These are phyloP conservation scores for Kodamaea alishanica DNA, from an alignment of 1,139 yeast genomes.

Conservation along the genomic window DNA sequence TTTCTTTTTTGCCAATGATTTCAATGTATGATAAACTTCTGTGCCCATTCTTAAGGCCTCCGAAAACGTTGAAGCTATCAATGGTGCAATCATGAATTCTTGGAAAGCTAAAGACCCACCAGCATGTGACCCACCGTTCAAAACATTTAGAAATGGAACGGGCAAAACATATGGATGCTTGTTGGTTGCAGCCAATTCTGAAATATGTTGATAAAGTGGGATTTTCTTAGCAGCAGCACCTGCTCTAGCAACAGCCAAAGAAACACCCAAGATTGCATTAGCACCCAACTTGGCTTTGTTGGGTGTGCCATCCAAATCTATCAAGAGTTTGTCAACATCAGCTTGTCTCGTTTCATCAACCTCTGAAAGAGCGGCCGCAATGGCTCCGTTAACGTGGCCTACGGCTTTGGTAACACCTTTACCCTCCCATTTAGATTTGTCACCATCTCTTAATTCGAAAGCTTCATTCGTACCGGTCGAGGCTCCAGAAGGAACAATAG, in stretches of 20 bases:
- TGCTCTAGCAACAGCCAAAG: constrained; percentile 21
- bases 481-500: constrained; percentile 21
- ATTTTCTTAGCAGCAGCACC: constrained; percentile 20
- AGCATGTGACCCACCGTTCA: constrained; percentile 16
- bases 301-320: constrained; percentile 20
- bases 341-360: constrained; percentile 16
- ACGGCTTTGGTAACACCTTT: constrained; percentile 21
- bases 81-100: constrained; percentile 8
- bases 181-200: constrained; percentile 23
- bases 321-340: constrained; percentile 19
- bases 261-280: constrained; percentile 21
- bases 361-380: constrained; percentile 18
- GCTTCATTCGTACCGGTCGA: constrained; percentile 22
- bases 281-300: constrained; percentile 22
- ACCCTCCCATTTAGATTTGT: constrained; percentile 21
- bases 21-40: constrained; percentile 7
- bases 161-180: constrained; percentile 4
- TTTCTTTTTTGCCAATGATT: constrained; percentile 6
- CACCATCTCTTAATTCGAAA: constrained; percentile 21
- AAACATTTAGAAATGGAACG: constrained; percentile 12
- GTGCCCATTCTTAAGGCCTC: constrained; percentile 6
- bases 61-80: constrained; percentile 4
- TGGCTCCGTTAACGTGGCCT: constrained; percentile 18
- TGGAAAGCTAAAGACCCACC: constrained; percentile 8
- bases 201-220: constrained; percentile 18